A percentile compares a stretch with the other conserved stretches of the same genome.
These are phyloP conservation scores for Fraxinus latifolia DNA, from an alignment of 305 asterid species.

Conservation along the genomic window DNA sequence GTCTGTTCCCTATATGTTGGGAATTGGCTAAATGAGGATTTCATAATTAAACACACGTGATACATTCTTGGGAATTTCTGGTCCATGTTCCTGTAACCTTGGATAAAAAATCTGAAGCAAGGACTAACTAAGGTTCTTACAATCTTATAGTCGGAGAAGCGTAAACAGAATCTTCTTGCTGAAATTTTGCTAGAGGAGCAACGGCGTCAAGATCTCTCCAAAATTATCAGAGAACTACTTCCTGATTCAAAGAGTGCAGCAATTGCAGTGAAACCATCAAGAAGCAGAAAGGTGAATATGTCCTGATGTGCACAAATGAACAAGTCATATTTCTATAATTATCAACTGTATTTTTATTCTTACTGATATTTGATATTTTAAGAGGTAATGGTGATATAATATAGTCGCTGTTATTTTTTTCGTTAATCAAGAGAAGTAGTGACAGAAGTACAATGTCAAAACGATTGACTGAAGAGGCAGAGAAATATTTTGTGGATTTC, in stretches of 20 bases:
- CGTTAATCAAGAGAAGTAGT: conserved; percentile 63
- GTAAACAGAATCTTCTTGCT: conserved; percentile 47
- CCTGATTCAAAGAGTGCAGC: conserved; percentile 48
- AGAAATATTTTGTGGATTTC: conserved; percentile 77
- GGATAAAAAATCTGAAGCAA: background rate
- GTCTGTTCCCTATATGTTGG: background rate
- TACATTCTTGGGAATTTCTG: background rate
- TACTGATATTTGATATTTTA: background rate
- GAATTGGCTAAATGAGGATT: background rate
- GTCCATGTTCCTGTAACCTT: background rate
- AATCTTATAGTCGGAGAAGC: conserved; percentile 47
- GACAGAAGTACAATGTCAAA: conserved; percentile 57
- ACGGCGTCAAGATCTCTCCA: conserved; percentile 43
- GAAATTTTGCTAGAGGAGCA: conserved; percentile 60
- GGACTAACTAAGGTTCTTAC: background rate
- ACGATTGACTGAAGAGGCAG: conserved; percentile 75
- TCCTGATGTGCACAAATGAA: background rate
- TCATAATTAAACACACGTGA: background rate
- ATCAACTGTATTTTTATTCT: background rate
- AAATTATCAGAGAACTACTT: conserved; percentile 34
- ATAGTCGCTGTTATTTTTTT: background rate
- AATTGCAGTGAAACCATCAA: conserved; percentile 39
- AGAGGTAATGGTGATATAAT: background rate
- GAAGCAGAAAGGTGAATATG: conserved; percentile 51
- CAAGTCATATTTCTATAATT: background rate